Evolutionary conservation across 371 early-diverging fungal genomes (phyloP), one percentile per base, ranked within the genome.

Genomic region (Mortierella sp.): DNA sequence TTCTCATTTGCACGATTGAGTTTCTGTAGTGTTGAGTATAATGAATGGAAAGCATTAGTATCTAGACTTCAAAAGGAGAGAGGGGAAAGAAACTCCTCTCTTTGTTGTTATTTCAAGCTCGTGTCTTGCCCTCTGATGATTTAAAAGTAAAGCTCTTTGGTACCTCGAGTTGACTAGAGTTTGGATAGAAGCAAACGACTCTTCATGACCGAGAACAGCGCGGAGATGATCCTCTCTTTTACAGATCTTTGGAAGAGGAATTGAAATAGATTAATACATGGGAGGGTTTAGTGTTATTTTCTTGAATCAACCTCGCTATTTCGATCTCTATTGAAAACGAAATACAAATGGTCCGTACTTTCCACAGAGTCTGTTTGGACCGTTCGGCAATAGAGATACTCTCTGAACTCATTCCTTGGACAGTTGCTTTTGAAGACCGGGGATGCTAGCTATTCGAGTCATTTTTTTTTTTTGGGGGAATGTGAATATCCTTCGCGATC

Each of bases 381-480:
- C 69, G 60, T 18, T 77, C 77, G 7, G 77, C 68, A n/a, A 72
- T 64, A 1, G 72, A 44, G 26, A 77, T 62, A n/a, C 62, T 77
- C 7, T 65, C 65, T 26, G 68, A 75, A 1, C 37, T 56, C 28
- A 75, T 58, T 1, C 77, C 77, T 6, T 61, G 61, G 7, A 77
- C 30, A 19, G 68, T 25, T 0, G 62, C 64, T 26, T n/a, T 57
- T 64, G 46, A 77, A 72, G 18, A 77, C 45, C 16, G 61, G 66
- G 12, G 77, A 56, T 2, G 50, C 51, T 48, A 72, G 45, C 77
- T 77, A 62, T 37, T 5, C 37, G n/a, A n/a, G n/a, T n/a, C n/a
- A n/a, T n/a, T n/a, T n/a, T n/a, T n/a, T n/a, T n/a, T n/a, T n/a
- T n/a, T n/a, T n/a, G n/a, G n/a, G n/a, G n/a, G n/a, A n/a, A n/a